A percentile compares a stretch with the other conserved stretches of the same genome.
Conservation (phyloP, 2,329 filamentous ascomycete genomes). For the Dothidotthia symphoricarpi region DNA sequence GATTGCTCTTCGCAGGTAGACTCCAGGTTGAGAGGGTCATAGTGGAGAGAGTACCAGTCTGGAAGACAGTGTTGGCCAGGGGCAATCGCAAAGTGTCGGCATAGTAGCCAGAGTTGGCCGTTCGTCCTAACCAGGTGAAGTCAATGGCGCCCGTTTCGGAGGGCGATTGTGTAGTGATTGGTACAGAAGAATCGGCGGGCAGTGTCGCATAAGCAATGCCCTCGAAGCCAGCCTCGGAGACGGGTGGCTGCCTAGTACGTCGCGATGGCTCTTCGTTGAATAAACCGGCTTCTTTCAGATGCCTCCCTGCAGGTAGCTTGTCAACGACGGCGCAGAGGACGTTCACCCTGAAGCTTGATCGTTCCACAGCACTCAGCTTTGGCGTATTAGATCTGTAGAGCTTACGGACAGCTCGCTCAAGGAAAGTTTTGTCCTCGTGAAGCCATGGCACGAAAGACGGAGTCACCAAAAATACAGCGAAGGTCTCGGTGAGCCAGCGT, state of each 20-base stretch:
- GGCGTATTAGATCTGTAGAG: constrained; percentile 9
- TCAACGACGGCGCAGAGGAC: constrained; percentile 40
- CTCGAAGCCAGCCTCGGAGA: constrained; percentile 30
- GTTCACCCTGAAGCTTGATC: constrained; percentile 8
- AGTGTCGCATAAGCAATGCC: constrained; percentile 36
- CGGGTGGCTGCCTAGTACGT: constrained; percentile 8
- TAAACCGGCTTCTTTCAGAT: constrained; percentile 2
- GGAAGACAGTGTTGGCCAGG: constrained; percentile 75
- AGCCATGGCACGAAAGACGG: constrained; percentile 36
- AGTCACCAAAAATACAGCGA: constrained; percentile 34
- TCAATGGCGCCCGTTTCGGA: constrained; percentile 26
- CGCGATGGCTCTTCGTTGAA: constrained; percentile 3
- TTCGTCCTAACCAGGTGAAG: constrained; percentile 17
- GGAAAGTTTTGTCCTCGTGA: constrained; percentile 25
- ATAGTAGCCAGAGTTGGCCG: neutral
- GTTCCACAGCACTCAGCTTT: no score
- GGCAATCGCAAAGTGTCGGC: constrained; percentile 54
- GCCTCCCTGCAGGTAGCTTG: constrained; percentile 30
- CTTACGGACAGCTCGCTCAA: constrained; percentile 25
- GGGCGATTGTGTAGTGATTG: constrained; percentile 3
- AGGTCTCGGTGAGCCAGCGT: constrained; percentile 9
- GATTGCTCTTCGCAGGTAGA: constrained; percentile 1
- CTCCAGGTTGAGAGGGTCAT: constrained; percentile 29
- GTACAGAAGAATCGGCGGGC: constrained; percentile 9
- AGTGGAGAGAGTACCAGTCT: constrained; percentile 56